These are phyloP conservation scores for Suhomyces tanzawaensis DNA, from an alignment of 805 yeast genomes.

Conservation along the genomic window DNA sequence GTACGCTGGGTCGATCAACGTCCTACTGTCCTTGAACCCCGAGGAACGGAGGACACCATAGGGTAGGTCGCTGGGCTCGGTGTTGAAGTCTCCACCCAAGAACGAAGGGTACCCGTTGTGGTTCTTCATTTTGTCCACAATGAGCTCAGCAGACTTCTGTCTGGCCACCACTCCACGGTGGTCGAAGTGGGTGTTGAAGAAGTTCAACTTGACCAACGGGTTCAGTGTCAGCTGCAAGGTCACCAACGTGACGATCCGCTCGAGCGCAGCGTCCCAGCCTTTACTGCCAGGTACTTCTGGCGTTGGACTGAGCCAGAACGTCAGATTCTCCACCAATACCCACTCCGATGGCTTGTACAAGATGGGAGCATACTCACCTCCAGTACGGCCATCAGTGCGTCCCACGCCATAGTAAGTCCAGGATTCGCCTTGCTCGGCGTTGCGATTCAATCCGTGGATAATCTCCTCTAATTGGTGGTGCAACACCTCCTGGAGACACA, in stretches of 20 bases:
- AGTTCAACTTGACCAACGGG: conserved; percentile 26
- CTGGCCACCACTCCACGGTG: conserved; percentile 40
- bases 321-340: conserved; percentile 26
- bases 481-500: conserved; percentile 40
- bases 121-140: conserved; percentile 38
- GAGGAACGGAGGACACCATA: conserved; percentile 34
- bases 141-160: conserved; percentile 31
- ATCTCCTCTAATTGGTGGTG: conserved; percentile 36
- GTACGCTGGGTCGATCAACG: conserved; percentile 20
- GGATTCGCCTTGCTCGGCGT: conserved; percentile 17
- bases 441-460: conserved; percentile 22
- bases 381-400: conserved; percentile 27
- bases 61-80: conserved; percentile 41
- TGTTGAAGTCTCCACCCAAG: conserved; percentile 43
- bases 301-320: conserved; percentile 43
- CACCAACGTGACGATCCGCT: conserved; percentile 40
- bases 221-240: conserved; percentile 30
- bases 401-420: conserved; percentile 42
- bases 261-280: conserved; percentile 46
- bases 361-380: conserved; percentile 39
- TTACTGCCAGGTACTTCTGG: conserved; percentile 35
- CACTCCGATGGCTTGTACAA: conserved; percentile 32
- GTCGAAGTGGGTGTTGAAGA: conserved; percentile 44
- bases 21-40: conserved; percentile 40
- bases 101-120: conserved; percentile 35